Evolutionary conservation across 164 flowering plant species (phyloP).

Genomic region (Chimonanthus praecox): DNA sequence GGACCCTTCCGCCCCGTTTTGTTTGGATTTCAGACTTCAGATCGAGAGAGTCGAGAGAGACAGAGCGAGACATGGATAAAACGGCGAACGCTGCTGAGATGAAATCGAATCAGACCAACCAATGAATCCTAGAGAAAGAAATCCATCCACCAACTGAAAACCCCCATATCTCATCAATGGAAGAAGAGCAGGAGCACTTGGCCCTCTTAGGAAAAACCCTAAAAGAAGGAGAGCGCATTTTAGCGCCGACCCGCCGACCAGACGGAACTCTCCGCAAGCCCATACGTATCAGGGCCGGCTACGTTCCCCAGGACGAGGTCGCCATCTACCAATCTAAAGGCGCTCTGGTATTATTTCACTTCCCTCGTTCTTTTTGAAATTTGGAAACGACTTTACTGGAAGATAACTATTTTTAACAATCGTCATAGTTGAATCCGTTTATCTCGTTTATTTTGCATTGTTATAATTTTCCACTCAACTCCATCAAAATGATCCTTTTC

Average conservation of each 20-base stretch:
- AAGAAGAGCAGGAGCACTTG: conserved; percentile 12
- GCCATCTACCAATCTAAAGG: conserved; percentile 36
- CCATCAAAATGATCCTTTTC: too few species aligned
- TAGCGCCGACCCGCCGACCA: conserved; percentile 30
- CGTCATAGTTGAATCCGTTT: background rate
- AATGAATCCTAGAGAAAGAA: too few species aligned
- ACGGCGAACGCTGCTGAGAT: too few species aligned
- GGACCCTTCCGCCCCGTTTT: too few species aligned
- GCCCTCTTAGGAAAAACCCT: conserved; percentile 19
- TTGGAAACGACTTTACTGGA: too few species aligned
- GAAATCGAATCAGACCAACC: too few species aligned
- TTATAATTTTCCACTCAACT: too few species aligned
- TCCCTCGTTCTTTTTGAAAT: background rate
- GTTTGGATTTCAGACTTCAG: too few species aligned
- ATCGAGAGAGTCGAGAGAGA: too few species aligned
- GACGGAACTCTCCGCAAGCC: conserved; percentile 31
- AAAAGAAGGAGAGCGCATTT: conserved; percentile 31
- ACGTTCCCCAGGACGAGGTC: conserved; percentile 33
- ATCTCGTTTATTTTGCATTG: background rate
- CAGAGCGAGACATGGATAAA: too few species aligned
- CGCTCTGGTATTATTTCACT: conserved; percentile 16
- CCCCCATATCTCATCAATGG: background rate
- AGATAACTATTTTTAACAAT: too few species aligned
- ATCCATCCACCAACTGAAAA: too few species aligned
- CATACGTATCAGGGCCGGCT: conserved; percentile 32